These are phyloP conservation scores for Thelonectria rubi DNA, from an alignment of 2,329 filamentous ascomycete genomes.

Conservation along the genomic window DNA sequence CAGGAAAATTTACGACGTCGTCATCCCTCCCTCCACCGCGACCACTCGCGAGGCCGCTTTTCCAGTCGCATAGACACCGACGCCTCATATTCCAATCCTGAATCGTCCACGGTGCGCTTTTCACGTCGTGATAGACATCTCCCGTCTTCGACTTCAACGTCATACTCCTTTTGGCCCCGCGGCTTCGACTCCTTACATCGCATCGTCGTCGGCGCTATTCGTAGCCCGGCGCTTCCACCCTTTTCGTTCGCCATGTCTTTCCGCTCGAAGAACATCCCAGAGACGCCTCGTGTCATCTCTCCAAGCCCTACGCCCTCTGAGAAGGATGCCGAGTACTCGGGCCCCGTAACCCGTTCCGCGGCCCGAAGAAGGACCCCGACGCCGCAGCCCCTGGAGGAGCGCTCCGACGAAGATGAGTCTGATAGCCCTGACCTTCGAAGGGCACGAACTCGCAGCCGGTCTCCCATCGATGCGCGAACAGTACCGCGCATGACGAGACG, in stretches of 20 bases:
- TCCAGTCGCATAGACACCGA: constrained; percentile 32
- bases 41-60: constrained; percentile 28
- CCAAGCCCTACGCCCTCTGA: constrained; percentile 75
- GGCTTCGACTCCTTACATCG: constrained; percentile 58
- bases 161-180: constrained; percentile 54
- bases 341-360: constrained; percentile 80
- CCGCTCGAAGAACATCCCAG: constrained; percentile 68
- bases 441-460: constrained; percentile 76
- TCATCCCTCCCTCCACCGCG: constrained; percentile 29
- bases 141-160: constrained; percentile 45
- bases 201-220: constrained; percentile 65
- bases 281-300: constrained; percentile 87
- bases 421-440: constrained; percentile 61
- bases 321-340: constrained; percentile 63
- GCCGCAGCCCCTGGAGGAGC: constrained; percentile 69
- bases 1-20: constrained; percentile 35
- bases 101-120: constrained; percentile 42
- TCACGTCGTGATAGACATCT: constrained; percentile 63
- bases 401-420: constrained; percentile 60
- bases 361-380: constrained; percentile 65
- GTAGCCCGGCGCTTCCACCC: constrained; percentile 65
- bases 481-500: constrained; percentile 64
- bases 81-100: constrained; percentile 20
- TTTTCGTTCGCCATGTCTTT: constrained; percentile 65
- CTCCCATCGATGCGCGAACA: constrained; percentile 65